Conservation (phyloP, 192 early-diverging fungal species). For the Entophlyctis helioformis region DNA sequence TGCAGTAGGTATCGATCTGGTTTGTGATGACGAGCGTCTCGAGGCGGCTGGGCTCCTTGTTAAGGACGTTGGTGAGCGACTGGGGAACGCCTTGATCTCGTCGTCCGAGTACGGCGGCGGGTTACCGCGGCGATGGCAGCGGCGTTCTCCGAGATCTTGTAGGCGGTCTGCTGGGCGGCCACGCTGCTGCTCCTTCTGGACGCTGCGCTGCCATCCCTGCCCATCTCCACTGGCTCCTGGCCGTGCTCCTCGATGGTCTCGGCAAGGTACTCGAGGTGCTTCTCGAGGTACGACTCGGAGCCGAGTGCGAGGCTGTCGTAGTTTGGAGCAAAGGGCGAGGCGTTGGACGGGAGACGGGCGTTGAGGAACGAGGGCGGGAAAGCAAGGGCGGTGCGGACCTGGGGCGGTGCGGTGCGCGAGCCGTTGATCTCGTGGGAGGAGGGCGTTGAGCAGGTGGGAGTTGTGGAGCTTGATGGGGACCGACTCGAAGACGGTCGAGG, state of each 20-base stretch:
- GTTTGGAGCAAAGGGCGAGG: conserved; percentile 31
- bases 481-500: conserved; percentile 80
- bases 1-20: conserved; percentile 86
- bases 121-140: conserved; percentile 54
- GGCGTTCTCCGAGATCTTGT: conserved; percentile 63
- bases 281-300: conserved; percentile 75
- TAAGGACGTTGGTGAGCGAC: conserved; percentile 49
- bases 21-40: conserved; percentile 80
- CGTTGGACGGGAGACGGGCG: conserved; percentile 10
- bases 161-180: conserved; percentile 45
- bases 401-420: conserved; percentile 13
- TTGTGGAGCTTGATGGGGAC: conserved; percentile 81
- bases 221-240: conserved; percentile 85
- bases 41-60: conserved; percentile 81
- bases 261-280: conserved; percentile 69
- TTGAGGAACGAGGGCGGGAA: conserved; percentile 12
- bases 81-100: conserved; percentile 54
- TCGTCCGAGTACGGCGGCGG: conserved; percentile 58
- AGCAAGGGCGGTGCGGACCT: conserved; percentile 6
- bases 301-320: conserved; percentile 64
- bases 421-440: conserved; percentile 61
- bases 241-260: conserved; percentile 81
- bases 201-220: conserved; percentile 88
- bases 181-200: conserved; percentile 77
- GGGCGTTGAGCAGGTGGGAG: conserved; percentile 64